Percentiles rank a stretch among this genome's conserved stretches.
These are phyloP conservation scores for Nitzschia inconspicua DNA, from an alignment of 108 stramenopile species.

Conservation along the genomic window DNA sequence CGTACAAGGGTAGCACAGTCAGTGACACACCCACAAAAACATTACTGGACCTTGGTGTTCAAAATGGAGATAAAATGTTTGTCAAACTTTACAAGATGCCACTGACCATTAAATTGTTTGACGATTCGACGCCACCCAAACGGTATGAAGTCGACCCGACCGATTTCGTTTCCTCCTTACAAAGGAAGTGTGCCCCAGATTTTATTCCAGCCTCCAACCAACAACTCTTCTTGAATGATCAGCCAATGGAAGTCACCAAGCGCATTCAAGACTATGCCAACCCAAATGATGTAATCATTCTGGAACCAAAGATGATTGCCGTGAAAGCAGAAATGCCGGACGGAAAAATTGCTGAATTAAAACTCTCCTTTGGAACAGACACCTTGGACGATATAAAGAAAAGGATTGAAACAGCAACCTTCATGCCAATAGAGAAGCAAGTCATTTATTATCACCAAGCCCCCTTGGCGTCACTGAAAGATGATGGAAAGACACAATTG, in stretches of 20 bases:
- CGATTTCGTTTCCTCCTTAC: conserved; percentile 13
- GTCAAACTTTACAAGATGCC: conserved; percentile 16
- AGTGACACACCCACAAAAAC: too few relatives aligned
- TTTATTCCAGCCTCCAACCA: conserved; percentile 25
- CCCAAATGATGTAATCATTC: neutral
- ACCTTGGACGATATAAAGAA: conserved; percentile 13
- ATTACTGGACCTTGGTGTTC: neutral
- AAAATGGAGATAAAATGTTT: conserved; percentile 14
- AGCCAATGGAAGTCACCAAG: conserved; percentile 19
- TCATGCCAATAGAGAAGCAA: conserved; percentile 7
- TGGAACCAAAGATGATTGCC: conserved; percentile 14
- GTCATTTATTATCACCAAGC: too few relatives aligned
- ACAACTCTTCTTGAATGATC: conserved; percentile 4
- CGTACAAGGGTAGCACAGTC: too few relatives aligned
- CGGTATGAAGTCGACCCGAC: conserved; percentile 22
- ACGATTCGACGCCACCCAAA: neutral
- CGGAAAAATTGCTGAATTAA: neutral
- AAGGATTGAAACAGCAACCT: conserved; percentile 11
- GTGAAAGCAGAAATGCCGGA: conserved; percentile 17
- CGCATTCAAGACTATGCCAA: conserved; percentile 16
- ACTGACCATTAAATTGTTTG: conserved; percentile 8
- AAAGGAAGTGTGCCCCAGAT: conserved; percentile 8
- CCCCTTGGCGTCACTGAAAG: too few relatives aligned
- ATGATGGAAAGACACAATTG: too few relatives aligned
- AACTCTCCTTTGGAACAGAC: conserved; percentile 3